Evolutionary conservation across 768 basidiomycete genomes (phyloP).

Genomic region (Trametes meyenii): DNA sequence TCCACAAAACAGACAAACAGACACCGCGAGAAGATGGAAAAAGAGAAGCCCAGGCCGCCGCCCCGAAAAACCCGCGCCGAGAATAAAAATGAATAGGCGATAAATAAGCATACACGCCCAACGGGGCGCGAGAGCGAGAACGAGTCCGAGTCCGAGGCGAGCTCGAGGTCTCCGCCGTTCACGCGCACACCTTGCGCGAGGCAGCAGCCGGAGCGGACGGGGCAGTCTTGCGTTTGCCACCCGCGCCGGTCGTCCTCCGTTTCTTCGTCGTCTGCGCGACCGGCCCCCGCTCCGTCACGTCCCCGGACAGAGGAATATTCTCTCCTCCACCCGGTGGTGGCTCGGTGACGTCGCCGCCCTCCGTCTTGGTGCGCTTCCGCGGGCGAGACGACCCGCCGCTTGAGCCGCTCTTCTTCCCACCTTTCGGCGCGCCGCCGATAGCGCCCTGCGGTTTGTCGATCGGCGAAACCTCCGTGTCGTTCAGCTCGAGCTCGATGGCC

Average conservation of each 20-base stretch:
- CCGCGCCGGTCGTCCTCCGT: constrained; percentile 6
- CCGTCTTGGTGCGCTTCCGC: constrained; percentile 17
- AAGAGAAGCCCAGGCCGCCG: neutral
- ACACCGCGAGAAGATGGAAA: neutral
- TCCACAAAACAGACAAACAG: too few relatives aligned
- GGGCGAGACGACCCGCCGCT: neutral
- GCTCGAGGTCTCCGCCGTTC: neutral
- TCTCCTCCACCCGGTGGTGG: constrained; percentile 3
- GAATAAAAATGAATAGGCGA: neutral
- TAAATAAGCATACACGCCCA: neutral
- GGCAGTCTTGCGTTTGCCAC: constrained; percentile 8
- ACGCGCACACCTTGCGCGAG: constrained; percentile 8
- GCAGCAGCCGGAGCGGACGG: neutral
- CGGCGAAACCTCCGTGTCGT: constrained; percentile 1
- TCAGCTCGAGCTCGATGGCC: constrained; percentile 11
- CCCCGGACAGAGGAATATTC: neutral
- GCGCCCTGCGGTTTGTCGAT: constrained; percentile 4
- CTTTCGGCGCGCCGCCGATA: neutral
- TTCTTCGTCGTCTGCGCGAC: neutral
- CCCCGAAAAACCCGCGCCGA: neutral
- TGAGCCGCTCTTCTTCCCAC: constrained; percentile 1
- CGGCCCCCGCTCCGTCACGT: neutral
- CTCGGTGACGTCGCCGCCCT: neutral
- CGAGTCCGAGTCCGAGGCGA: neutral
- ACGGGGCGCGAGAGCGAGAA: neutral